Base-by-base conservation (phyloP, 139 green algal genomes). In the Pseudopediastrum boryanum region DNA sequence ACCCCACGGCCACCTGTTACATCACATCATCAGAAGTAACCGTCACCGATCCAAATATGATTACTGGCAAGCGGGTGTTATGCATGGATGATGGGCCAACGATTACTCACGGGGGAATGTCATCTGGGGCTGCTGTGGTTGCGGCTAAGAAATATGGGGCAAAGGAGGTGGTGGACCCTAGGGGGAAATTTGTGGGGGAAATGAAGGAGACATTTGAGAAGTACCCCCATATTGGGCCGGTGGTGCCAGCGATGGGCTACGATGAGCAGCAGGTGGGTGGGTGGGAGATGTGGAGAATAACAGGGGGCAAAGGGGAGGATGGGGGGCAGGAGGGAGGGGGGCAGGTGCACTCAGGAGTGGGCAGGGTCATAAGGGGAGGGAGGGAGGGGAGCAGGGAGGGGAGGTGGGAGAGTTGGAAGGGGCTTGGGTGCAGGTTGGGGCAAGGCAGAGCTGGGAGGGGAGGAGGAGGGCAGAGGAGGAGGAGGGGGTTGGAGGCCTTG, bases 201-300 rank as follows among this genome's bases (percentile, higher is more conserved):
- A 42, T 89, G 35, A 27, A 29, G n/a, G 27, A 2, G 0, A 71
- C 67, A 0, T 72, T 84, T 13, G 8, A 69, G 21, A 84, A 84
- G 61, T 86, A 86, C 54, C 66, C 68, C 9, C 80, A 87, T 74
- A 70, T 89, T 27, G 78, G 66, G 4, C 46, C 65, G n/a, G 41
- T 88, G 1, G 68, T 89, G 38, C 82, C 85, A 1, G 85, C 85
- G 4, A 86, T 89, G 85, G 85, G 82, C 42, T 89, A 89, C 54
- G 82, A n/a, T 4, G 39, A 44, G 7, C 52, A 86, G 44, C 85
- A 89, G 73, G 73, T 72, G 27, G 6, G 56, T 58, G 5, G n/a
- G n/a, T n/a, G n/a, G n/a, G n/a, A n/a, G n/a, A n/a, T n/a, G n/a
- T n/a, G n/a, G n/a, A n/a, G n/a, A n/a, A n/a, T n/a, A n/a, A n/a